Evolutionary conservation across 192 early-diverging fungal genomes (phyloP), one percentile per base, ranked within the genome.

Genomic region (Coemansia sp.): DNA sequence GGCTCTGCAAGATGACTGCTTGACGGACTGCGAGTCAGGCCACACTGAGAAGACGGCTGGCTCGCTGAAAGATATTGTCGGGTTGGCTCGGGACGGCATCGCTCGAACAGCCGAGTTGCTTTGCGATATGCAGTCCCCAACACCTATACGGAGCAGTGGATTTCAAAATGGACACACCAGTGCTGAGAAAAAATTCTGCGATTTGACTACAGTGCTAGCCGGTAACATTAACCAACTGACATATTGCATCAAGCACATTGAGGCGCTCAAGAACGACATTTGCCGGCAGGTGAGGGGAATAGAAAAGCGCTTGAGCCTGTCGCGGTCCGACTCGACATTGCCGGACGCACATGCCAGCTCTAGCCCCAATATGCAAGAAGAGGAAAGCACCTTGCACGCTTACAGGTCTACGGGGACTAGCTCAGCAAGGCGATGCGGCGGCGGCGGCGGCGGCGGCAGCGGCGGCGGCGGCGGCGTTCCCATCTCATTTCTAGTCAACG

Each of bases 401-500:
- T 31, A 61, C 45, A 63, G 45, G 21, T 14, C 2, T 16, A 26
- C 28, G 6, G 18, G 20, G 8, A 8, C n/a, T 45, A 20, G 42
- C 42, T 20, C 18, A 18, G 0, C 42, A 20, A 45, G 42, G 21
- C 55, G 31, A 58, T 55, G 36, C 39, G 7, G 64, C 57, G 60
- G 31, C 43, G 60, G n/a, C n/a, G n/a, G n/a, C n/a, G n/a, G n/a
- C n/a, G n/a, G n/a, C n/a, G n/a, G n/a, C n/a, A n/a, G n/a, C n/a
- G n/a, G n/a, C n/a, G n/a, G n/a, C n/a, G n/a, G n/a, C n/a, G n/a
- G n/a, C 57, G 60, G 31, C 43, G 60, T 68, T 62, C 70, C 75
- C 13, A 69, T 77, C 10, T 62, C 75, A 14, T 72, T 77, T 55
- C 69, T 77, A 7, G 53, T 77, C 11, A 61, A 65, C 10, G 43